phyloP scores from a whole-genome alignment of 2,329 filamentous ascomycete species.

The Fusarium sp. region DNA sequence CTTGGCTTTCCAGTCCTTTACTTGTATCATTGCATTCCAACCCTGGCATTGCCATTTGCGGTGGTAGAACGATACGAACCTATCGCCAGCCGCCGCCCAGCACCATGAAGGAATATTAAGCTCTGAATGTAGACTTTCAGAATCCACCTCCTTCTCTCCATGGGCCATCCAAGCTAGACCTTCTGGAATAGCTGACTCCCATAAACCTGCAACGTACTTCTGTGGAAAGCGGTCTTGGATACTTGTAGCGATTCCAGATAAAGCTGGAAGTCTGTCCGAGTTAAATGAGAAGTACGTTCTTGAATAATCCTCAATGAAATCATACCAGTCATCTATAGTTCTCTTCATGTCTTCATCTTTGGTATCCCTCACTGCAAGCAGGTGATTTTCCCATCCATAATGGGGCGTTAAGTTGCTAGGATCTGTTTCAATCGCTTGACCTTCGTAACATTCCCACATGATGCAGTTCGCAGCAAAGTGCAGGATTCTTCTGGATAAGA shows the following conservation, averaged over 20 bases:
- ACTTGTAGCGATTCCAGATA: conserved; percentile 1
- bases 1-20: neutral
- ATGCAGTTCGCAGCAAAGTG: conserved; percentile 4
- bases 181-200: neutral
- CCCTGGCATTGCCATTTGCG: no score
- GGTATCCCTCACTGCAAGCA: neutral
- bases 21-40: neutral
- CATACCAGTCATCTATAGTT: neutral
- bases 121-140: no score
- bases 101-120: conserved; percentile 12
- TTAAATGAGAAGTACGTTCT: neutral
- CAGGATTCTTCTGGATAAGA: neutral
- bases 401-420: neutral
- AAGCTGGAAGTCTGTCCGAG: conserved; percentile 2
- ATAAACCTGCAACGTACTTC: conserved; percentile 5
- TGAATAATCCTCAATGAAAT: neutral
- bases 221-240: neutral
- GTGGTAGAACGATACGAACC: neutral
- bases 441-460: conserved; percentile 3
- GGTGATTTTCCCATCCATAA: neutral
- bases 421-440: neutral
- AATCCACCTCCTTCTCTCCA: no score
- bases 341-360: neutral
- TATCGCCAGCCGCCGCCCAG: conserved; percentile 2
- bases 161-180: neutral